phyloP scores from a whole-genome alignment of 2,329 filamentous ascomycete species.

The Cytospora piceae region DNA sequence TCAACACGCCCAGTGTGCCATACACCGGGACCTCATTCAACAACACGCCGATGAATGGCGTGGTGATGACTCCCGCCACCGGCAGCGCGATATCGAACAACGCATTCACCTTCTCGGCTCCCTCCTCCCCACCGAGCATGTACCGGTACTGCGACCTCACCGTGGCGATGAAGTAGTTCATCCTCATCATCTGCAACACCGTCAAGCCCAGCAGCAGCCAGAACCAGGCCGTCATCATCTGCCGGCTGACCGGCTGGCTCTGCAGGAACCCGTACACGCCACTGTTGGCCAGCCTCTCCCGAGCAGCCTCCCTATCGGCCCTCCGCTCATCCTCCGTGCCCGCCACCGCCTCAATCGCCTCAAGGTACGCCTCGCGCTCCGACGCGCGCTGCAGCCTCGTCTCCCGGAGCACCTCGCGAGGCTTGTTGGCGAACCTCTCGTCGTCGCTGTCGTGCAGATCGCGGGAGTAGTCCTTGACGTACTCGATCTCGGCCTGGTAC shows the following conservation, averaged over 20 bases:
- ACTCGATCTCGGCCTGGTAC: constrained; percentile 46
- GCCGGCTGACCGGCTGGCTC: constrained; percentile 62
- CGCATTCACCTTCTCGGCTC: constrained; percentile 43
- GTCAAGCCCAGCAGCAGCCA: constrained; percentile 70
- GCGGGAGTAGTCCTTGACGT: constrained; percentile 41
- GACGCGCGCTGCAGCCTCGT: constrained; percentile 48
- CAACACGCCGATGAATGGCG: constrained; percentile 72
- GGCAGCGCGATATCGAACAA: constrained; percentile 60
- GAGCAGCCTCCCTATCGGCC: constrained; percentile 53
- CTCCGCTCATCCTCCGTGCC: constrained; percentile 61
- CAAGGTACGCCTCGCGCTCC: constrained; percentile 60
- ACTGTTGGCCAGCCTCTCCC: constrained; percentile 58
- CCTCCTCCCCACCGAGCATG: constrained; percentile 55
- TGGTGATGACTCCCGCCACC: constrained; percentile 67
- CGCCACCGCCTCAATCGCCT: constrained; percentile 66
- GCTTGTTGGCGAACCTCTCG: constrained; percentile 49
- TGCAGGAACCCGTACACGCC: constrained; percentile 77
- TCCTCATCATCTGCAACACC: constrained; percentile 62
- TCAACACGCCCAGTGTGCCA: constrained; percentile 61
- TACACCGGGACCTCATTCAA: constrained; percentile 69
- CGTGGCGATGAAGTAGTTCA: constrained; percentile 74
- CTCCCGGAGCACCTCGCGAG: constrained; percentile 45
- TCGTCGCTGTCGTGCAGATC: constrained; percentile 59
- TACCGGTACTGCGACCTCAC: constrained; percentile 71
- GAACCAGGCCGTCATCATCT: constrained; percentile 73